Percentiles rank a stretch among this genome's conserved stretches.
Evolutionary conservation across 2,329 filamentous ascomycete species (phyloP).

Genomic region (Chaetothyriales sp.): DNA sequence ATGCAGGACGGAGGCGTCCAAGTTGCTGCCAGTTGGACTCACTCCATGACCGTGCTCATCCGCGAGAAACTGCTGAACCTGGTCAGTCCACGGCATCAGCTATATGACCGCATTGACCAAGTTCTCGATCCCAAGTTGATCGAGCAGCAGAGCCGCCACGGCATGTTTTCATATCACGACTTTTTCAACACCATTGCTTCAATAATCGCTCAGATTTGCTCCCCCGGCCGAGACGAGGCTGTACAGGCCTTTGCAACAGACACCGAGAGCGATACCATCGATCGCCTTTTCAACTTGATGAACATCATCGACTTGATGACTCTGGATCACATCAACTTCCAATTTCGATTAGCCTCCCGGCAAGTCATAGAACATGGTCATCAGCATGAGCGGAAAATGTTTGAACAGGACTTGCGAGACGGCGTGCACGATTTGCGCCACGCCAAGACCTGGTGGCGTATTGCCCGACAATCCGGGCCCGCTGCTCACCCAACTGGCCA

Average conservation of each 20-base stretch:
- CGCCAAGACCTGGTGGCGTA: slow-evolving; percentile 31
- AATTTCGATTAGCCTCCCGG: slow-evolving; percentile 47
- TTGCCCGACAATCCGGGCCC: slow-evolving; percentile 5
- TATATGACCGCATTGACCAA: slow-evolving; percentile 48
- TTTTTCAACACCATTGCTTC: slow-evolving; percentile 50
- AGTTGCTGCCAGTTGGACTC: slow-evolving; percentile 45
- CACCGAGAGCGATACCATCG: slow-evolving; percentile 40
- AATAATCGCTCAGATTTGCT: slow-evolving; percentile 51
- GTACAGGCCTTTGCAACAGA: slow-evolving; percentile 44
- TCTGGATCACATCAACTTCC: slow-evolving; percentile 53
- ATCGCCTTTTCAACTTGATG: slow-evolving; percentile 50
- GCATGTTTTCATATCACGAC: slow-evolving; percentile 49
- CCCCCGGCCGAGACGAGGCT: slow-evolving; percentile 47
- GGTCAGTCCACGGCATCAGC: slow-evolving; percentile 46
- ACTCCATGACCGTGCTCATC: slow-evolving; percentile 54
- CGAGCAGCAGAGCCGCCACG: slow-evolving; percentile 43
- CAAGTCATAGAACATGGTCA: slow-evolving; percentile 47
- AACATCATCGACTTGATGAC: slow-evolving; percentile 49
- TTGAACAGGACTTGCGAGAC: slow-evolving; percentile 41
- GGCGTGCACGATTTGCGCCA: slow-evolving; percentile 39
- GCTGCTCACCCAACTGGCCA: slow-evolving; percentile 6
- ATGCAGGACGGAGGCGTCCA: slow-evolving; percentile 43
- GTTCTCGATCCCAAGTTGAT: slow-evolving; percentile 47
- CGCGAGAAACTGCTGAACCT: slow-evolving; percentile 47
- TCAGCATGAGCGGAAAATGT: slow-evolving; percentile 48